Base-by-base conservation (phyloP, 1,284 basidiomycete species). In the Paramarasmius palmivorus region DNA sequence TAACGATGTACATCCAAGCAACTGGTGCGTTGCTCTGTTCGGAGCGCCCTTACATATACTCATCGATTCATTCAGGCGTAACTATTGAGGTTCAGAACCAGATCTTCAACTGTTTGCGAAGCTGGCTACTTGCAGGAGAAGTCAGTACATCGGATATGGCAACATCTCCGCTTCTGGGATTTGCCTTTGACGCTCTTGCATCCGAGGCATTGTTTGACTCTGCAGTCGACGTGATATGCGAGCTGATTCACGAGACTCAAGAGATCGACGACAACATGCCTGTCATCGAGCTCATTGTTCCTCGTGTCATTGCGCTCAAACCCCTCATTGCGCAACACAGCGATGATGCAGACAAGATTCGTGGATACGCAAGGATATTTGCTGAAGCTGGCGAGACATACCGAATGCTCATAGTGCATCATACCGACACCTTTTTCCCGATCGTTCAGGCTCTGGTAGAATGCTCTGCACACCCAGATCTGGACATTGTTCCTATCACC, bases 381-480 rank as follows among this genome's bases (percentile, higher is more conserved):
- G 85, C 92, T 19, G 95, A 99, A 72, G 95, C 96, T 0, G 97
- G 97, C 52, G 96, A 99, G 72, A 93, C 91, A 7, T 99, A 99
- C 71, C 88, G 92, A 49, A 77, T 89, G 51, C 78, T 99, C n/a
- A 82, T 99, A 56, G 75, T 96, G 19, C 88, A 90, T 60, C 95
- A 98, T 68, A 86, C 90, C 2, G 88, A 92, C 57, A 89, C 91
- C 1, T 94, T 98, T 69, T 89, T 92, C 68, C 95, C 96, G 0
- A 85, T 99, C 58, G 93, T 98, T 39, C 90, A 98, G 64, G 93
- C 94, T 9, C 95, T 98, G 63, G 88, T 90, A n/a, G 84, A 91
- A 63, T 99, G 95, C 68, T 91, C 97, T 14, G 90, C 92, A 0
- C 97, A 94, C 71, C 83, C 86, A 32, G 95, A 98, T 67, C 84